Evolutionary conservation across 352 stramenopile genomes (phyloP).

Genomic region (Plasmopara halstedii): DNA sequence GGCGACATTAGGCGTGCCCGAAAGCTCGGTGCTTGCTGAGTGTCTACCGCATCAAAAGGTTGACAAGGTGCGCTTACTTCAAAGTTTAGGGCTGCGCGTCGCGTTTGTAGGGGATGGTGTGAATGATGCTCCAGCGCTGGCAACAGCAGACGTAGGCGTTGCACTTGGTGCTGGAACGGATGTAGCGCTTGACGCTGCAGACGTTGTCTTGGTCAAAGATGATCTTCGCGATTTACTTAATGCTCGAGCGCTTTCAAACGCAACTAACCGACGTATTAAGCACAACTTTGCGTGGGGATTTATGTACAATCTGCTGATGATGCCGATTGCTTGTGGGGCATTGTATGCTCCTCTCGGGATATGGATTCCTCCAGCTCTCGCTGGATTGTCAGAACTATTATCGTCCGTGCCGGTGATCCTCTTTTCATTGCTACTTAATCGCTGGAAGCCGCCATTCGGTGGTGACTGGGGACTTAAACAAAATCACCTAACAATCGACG

Average conservation of each 20-base stretch:
- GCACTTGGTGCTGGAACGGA: slow-evolving; percentile 60
- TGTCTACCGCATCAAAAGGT: slow-evolving; percentile 71
- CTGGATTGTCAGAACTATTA: slow-evolving; percentile 61
- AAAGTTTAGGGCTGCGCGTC: slow-evolving; percentile 62
- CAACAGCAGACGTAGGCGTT: slow-evolving; percentile 58
- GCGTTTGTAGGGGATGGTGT: slow-evolving; percentile 71
- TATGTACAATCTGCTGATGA: slow-evolving; percentile 68
- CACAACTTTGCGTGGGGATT: slow-evolving; percentile 72
- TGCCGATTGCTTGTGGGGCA: slow-evolving; percentile 62
- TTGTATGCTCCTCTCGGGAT: slow-evolving; percentile 54
- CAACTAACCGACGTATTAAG: slow-evolving; percentile 62
- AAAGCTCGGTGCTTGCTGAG: slow-evolving; percentile 52
- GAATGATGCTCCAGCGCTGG: slow-evolving; percentile 64
- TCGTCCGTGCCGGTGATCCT: slow-evolving; percentile 75
- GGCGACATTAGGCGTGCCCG: slow-evolving; percentile 35
- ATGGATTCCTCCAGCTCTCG: slow-evolving; percentile 56
- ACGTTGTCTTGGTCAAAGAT: slow-evolving; percentile 70
- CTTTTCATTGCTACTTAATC: slow-evolving; percentile 64
- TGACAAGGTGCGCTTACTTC: slow-evolving; percentile 59
- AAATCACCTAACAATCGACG: slow-evolving; percentile 27
- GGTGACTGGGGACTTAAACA: slow-evolving; percentile 11
- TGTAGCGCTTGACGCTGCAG: slow-evolving; percentile 59
- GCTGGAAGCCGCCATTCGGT: slow-evolving; percentile 46
- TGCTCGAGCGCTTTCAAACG: slow-evolving; percentile 44
- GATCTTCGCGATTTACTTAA: slow-evolving; percentile 62